Evolutionary conservation across 148 eudicot species (phyloP), one percentile per base, ranked within the genome.

Genomic region (Persicaria maculosa): DNA sequence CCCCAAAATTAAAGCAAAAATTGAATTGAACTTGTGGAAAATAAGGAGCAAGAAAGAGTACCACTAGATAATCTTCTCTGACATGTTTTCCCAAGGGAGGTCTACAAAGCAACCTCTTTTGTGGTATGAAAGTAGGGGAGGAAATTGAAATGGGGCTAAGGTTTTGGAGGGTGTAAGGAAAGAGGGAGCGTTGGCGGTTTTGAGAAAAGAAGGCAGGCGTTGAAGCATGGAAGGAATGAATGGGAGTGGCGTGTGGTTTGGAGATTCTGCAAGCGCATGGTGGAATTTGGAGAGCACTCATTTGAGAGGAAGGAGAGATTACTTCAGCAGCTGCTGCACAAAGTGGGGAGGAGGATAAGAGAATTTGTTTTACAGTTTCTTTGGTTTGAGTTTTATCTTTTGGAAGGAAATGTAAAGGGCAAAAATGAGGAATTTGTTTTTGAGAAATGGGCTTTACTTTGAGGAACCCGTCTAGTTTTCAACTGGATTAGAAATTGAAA

Each of bases 1-100:
- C 50, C 44, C 15, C 19, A 55, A 44, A 31, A 72, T 45, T 44
- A 47, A 50, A 79, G 62, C 6, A 62, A 44, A 50, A 6, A 70
- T 40, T 22, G 70, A 64, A 46, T 11, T 61, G 19, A 15, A 46
- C 12, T 2, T 22, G 40, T 6, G 19, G 1, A 44, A 62, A 59
- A 10, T 10, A 65, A 4, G 1, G 40, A 20, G 11, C 43, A 62
- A 2, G 47, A 43, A 5, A 77, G 16, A 9, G 58, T 87, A 94
- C 98, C 92, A 94, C 97, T 77, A 94, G 93, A 79, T 91, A 94
- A 81, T 91, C 93, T 75, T 94, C 89, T 68, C 89, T 73, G 80
- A 94, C 73, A 82, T 85, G 84, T 79, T 94, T 86, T 19, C 86
- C 97, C 44, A 78, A 74, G 61, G 89, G 88, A 74, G 96, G 92